These are phyloP conservation scores for Venturia aucupariae DNA, from an alignment of 2,329 filamentous ascomycete species.

Conservation along the genomic window DNA sequence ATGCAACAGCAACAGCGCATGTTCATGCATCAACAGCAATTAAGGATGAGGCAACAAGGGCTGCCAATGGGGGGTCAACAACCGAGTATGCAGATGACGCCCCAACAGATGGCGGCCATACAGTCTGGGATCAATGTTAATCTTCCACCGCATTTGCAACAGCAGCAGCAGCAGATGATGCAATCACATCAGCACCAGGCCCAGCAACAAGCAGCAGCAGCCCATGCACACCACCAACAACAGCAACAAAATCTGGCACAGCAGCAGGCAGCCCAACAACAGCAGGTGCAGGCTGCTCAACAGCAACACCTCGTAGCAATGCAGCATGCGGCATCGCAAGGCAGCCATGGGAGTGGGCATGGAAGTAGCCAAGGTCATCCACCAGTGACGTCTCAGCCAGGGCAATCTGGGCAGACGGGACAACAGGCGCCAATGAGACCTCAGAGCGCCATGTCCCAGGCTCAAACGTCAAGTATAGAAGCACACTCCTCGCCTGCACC, in stretches of 20 bases:
- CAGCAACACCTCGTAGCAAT: conserved; percentile 24
- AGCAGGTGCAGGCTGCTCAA: conserved; percentile 28
- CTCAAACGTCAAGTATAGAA: conserved; percentile 22
- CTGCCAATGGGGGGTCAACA: conserved; percentile 47
- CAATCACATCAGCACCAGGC: conserved; percentile 30
- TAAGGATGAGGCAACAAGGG: conserved; percentile 43
- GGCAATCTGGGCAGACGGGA: conserved; percentile 25
- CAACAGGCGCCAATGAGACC: conserved; percentile 24
- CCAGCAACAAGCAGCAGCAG: conserved; percentile 25
- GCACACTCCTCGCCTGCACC: conserved; percentile 31
- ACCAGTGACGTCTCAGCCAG: conserved; percentile 26
- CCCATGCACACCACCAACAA: conserved; percentile 30
- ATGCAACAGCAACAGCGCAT: conserved; percentile 41
- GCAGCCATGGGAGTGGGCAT: conserved; percentile 35
- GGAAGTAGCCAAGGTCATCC: conserved; percentile 39
- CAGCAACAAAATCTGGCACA: conserved; percentile 27
- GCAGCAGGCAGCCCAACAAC: conserved; percentile 36
- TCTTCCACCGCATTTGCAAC: conserved; percentile 31
- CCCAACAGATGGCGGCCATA: conserved; percentile 45
- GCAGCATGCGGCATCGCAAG: conserved; percentile 31
- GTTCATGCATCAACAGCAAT: conserved; percentile 47
- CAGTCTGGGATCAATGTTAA: conserved; percentile 36
- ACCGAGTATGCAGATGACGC: conserved; percentile 38
- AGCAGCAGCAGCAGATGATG: conserved; percentile 37
- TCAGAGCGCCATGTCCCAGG: conserved; percentile 25